Base-by-base conservation (phyloP, 116 monocot species). In the Posidonia oceanica region DNA sequence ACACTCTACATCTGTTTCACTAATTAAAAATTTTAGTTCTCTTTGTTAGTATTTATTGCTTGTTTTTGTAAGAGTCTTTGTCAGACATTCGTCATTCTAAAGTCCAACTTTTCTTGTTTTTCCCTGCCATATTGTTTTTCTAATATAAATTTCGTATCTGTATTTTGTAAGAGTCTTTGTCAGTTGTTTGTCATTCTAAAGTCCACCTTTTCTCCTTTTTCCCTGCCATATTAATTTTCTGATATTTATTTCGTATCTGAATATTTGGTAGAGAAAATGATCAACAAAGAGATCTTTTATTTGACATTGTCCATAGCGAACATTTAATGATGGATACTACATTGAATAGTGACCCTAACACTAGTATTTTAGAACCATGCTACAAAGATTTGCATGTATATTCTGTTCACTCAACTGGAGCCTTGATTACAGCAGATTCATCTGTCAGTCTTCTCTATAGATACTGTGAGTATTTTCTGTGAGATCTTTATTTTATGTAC, bases 381-480 rank as follows among this genome's bases (percentile, higher is more conserved):
- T 53, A 38, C 22, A 12, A 69, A 55, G 80, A 81, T 21, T 60
- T 29, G 60, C 72, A 77, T 59, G 54, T 77, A 68, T 91, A 91
- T 66, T 61, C 15, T 57, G 83, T 97, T 63, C 77, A 83, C 53
- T 87, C 85, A 59, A 97, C 97, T 69, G 97, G 93, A 39, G 97
- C 97, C 64, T 76, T 54, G 36, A 61, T 92, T 39, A 89, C 97
- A 56, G 54, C 67, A 65, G 78, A 80, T 78, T 87, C 92, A 36
- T 87, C 89, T 75, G 67, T 92, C 62, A 72, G 29, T 44, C 80
- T 92, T 71, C 75, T 97, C 36, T 48, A 84, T 70, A 78, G 20
- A 85, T 97, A 97, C 54, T 97, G 97, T 74, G 81, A 83, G 40
- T n/a, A n/a, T n/a, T n/a, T n/a, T n/a, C n/a, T n/a, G n/a, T n/a